A percentile compares a stretch with the other conserved stretches of the same genome.
These are phyloP conservation scores for Acanthamoeba triangularis DNA, from an alignment of 208 protist species.

Conservation along the genomic window DNA sequence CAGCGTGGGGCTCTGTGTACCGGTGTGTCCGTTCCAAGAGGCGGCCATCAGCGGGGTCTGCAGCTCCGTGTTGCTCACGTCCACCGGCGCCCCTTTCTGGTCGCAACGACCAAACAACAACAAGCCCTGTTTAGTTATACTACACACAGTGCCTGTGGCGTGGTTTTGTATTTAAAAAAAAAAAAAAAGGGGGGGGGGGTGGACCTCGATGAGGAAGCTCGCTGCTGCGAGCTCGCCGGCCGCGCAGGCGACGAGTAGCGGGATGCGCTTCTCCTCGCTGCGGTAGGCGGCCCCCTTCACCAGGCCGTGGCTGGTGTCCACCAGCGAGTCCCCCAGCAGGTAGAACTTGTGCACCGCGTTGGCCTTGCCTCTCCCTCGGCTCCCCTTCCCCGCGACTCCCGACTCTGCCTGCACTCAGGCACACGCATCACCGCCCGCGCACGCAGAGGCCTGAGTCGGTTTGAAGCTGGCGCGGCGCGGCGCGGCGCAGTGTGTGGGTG, in stretches of 20 bases:
- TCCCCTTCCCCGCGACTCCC: not conserved
- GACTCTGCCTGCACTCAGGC: not conserved
- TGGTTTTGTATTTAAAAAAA: not conserved
- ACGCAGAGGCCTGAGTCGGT: too few relatives aligned
- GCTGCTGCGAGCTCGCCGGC: not conserved
- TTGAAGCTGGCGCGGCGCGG: too few relatives aligned
- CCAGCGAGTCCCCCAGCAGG: not conserved
- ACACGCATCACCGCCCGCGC: too few relatives aligned
- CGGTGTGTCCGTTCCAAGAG: not conserved
- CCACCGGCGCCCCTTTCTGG: not conserved
- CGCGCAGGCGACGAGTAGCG: not conserved
- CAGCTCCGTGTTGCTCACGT: constrained; percentile 9
- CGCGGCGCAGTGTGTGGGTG: not conserved
- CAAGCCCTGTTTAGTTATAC: too few relatives aligned
- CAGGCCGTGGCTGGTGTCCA: constrained; percentile 24
- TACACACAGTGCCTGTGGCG: not conserved
- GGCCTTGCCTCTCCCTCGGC: not conserved
- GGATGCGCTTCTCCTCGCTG: constrained; percentile 36
- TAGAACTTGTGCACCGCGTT: not conserved
- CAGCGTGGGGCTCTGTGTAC: not conserved
- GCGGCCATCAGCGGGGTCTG: constrained; percentile 33
- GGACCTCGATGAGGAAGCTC: not conserved
- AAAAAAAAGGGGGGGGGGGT: not conserved
- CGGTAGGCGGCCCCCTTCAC: constrained; percentile 9
- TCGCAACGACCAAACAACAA: not conserved